Evolutionary conservation across 2,329 filamentous ascomycete genomes (phyloP), one percentile per base, ranked within the genome.

Genomic region (Nothomitra cinnamomea): DNA sequence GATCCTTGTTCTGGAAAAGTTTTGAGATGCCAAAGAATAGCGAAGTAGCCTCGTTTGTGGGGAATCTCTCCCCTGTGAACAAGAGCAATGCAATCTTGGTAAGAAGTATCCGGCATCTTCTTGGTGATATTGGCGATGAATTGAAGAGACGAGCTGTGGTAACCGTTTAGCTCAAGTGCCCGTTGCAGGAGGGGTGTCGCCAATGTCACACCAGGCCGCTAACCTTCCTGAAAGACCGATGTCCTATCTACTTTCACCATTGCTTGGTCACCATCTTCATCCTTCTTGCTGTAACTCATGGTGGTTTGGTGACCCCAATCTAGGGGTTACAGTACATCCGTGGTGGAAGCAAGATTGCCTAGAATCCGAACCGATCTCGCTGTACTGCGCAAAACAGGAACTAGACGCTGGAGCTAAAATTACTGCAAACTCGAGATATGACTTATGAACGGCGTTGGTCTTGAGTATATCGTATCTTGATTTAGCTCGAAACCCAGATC

Each of bases 1-100:
- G 85, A 83, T 98, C 92, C 71, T 95, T 96, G 72, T 96, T 96
- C 76, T 96, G 90, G 78, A 98, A 98, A 57, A 96, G 79, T 77
- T 96, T 96, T 57, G 90, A 96, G 69, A 94, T 96, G 62, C 90
- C 89, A 68, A 96, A 96, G 80, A 98, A 98, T 60, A 98, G 84
- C 49, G 87, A 90, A 32, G 92, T 96, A 61, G 92, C 92, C 79
- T 98, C 92, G 66, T 94, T 94, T 56, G 85, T 90, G 47, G 90
- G 89, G 75, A 96, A 98, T 66, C 83, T 88, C 73, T 98, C 92
- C 62, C 92, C 92, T 19, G 88, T 96, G 71, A 95, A 95, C 62
- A 98, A 78, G 59, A 98, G 83, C 56, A 96, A 84, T 51, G 87
- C 87, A 65, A 98, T 92, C 77, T 98, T 96, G 64, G 92, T 96